A percentile compares a stretch with the other conserved stretches of the same genome.
Conservation (phyloP, 257 asterid species). For the Cynanchum wilfordii region DNA sequence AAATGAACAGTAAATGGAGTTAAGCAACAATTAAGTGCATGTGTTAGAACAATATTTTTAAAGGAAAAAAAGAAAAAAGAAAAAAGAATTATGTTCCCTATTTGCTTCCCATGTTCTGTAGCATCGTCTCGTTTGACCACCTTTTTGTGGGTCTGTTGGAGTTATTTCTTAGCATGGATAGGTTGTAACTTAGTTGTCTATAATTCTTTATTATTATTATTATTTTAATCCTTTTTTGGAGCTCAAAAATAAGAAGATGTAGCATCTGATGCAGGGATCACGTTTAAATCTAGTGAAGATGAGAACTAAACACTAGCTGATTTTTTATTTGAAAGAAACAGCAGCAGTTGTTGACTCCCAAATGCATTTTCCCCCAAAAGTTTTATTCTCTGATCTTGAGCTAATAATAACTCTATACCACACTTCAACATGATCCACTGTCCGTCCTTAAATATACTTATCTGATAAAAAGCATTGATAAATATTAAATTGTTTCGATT, state of each 20-base stretch:
- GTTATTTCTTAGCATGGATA: not conserved
- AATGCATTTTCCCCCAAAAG: not conserved
- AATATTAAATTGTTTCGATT: too few relatives aligned
- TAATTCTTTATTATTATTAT: not conserved
- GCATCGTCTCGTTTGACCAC: constrained; percentile 22
- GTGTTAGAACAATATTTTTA: constrained; percentile 7
- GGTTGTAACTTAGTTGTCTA: constrained; percentile 5
- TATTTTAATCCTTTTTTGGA: not conserved
- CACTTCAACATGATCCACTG: not conserved
- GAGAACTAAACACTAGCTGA: not conserved
- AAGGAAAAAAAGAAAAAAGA: constrained; percentile 2
- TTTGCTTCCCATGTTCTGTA: constrained; percentile 25
- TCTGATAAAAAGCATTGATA: not conserved
- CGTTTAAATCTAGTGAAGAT: not conserved
- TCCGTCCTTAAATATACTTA: not conserved
- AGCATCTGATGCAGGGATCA: not conserved
- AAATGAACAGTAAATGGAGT: not conserved
- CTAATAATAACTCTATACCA: not conserved
- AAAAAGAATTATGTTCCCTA: not conserved
- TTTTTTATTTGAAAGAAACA: not conserved
- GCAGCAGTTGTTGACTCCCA: constrained; percentile 17
- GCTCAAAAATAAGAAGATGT: not conserved
- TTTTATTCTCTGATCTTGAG: not conserved
- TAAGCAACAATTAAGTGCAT: constrained; percentile 1
- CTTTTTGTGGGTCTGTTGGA: constrained; percentile 8